Conservation (phyloP, 2,329 filamentous ascomycete species). For the Hypomyces rosellus region DNA sequence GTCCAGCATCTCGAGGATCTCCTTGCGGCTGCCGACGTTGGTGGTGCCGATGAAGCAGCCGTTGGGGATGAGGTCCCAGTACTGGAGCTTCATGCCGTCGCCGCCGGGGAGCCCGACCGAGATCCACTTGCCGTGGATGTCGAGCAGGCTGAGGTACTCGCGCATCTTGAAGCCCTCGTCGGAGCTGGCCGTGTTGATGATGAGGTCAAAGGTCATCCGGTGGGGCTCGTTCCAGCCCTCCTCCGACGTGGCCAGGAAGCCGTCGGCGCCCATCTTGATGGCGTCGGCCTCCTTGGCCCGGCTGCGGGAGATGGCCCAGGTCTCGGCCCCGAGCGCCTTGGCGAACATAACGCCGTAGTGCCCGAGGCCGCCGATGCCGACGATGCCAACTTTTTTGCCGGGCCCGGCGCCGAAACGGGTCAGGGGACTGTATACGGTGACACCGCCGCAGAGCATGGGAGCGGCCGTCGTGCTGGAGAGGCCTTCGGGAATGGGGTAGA, state of each 20-base stretch:
- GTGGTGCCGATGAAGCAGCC: constrained; percentile 66
- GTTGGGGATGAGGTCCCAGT: constrained; percentile 69
- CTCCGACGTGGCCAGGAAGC: constrained; percentile 53
- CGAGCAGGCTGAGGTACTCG: constrained; percentile 71
- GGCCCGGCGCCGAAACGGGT: constrained; percentile 68
- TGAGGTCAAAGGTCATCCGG: constrained; percentile 64
- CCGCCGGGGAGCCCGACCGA: constrained; percentile 75
- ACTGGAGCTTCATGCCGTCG: constrained; percentile 62
- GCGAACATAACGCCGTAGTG: constrained; percentile 67
- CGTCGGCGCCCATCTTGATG: constrained; percentile 52
- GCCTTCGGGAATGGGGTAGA: constrained; percentile 68
- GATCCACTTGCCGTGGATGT: constrained; percentile 76
- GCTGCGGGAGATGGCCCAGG: constrained; percentile 55
- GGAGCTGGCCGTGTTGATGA: constrained; percentile 67
- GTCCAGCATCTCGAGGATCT: constrained; percentile 67
- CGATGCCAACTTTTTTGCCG: constrained; percentile 71
- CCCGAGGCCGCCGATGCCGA: constrained; percentile 66
- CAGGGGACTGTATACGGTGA: constrained; percentile 74
- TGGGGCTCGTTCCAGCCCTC: constrained; percentile 52
- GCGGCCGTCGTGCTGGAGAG: constrained; percentile 58
- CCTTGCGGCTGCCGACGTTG: constrained; percentile 63
- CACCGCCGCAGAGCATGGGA: constrained; percentile 78
- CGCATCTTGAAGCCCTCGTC: constrained; percentile 61
- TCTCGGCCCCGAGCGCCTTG: constrained; percentile 58
- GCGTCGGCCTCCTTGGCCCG: constrained; percentile 56